Conservation (phyloP, 805 yeast species). For the Kurtzmaniella cleridarum region DNA sequence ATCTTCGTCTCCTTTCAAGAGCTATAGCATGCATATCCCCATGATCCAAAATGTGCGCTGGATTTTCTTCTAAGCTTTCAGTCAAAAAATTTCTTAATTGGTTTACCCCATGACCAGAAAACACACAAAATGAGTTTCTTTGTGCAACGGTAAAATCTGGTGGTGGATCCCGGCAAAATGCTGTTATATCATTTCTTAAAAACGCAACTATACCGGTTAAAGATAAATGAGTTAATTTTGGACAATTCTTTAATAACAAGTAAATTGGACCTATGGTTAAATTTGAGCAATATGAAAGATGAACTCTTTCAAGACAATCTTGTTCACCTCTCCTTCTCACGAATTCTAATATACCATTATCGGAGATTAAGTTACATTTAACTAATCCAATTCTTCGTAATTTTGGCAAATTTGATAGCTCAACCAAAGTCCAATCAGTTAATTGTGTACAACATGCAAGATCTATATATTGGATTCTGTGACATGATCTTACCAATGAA, state of each 20-base stretch:
- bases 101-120: conserved; percentile 83
- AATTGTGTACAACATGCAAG: conserved; percentile 90
- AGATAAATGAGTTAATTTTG: conserved; percentile 82
- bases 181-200: conserved; percentile 76
- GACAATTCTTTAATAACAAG: conserved; percentile 71
- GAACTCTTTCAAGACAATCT: conserved; percentile 87
- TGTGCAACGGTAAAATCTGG: conserved; percentile 86
- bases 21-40: conserved; percentile 20
- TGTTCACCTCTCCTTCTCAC: conserved; percentile 65
- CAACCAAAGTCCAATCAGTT: conserved; percentile 76
- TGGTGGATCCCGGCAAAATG: conserved; percentile 88
- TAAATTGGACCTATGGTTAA: conserved; percentile 75
- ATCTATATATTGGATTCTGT: conserved; percentile 85
- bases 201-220: conserved; percentile 91
- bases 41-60: conserved; percentile 26
- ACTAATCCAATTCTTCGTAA: conserved; percentile 90
- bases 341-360: conserved; percentile 68
- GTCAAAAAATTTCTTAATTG: conserved; percentile 67
- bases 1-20: conserved; percentile 22
- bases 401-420: conserved; percentile 69
- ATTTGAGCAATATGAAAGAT: conserved; percentile 83
- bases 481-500: conserved; percentile 68
- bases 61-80: conserved; percentile 31
- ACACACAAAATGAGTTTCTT: conserved; percentile 82
- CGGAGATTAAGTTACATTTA: conserved; percentile 83